Percentiles rank a stretch among this genome's conserved stretches.
Conservation (phyloP, 768 basidiomycete genomes). For the Psilocybe tampanensis region DNA sequence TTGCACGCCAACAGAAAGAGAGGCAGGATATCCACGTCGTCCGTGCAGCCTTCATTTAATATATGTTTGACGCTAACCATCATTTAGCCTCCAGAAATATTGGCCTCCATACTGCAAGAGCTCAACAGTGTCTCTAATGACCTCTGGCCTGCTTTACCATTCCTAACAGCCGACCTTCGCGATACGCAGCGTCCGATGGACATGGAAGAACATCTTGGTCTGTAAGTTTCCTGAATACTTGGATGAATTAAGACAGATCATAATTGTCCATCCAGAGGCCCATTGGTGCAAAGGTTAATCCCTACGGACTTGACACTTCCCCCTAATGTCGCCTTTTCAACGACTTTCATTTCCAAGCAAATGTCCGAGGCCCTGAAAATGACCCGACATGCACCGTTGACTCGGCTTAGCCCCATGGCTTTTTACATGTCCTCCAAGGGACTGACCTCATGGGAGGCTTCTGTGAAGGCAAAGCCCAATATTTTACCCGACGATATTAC, state of each 20-base stretch:
- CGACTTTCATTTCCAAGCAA: constrained; percentile 59
- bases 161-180: constrained; percentile 9
- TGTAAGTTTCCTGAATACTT: constrained; percentile 49
- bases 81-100: constrained; percentile 66
- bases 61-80: constrained; percentile 18
- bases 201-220: constrained; percentile 45
- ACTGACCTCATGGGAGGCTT: constrained; percentile 74
- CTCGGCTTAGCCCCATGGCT: constrained; percentile 67
- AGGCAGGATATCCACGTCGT: constrained; percentile 67
- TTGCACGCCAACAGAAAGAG: constrained; percentile 57
- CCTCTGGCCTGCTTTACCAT: constrained; percentile 46
- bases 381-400: constrained; percentile 58
- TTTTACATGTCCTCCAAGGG: constrained; percentile 71
- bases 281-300: constrained; percentile 43
- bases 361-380: constrained; percentile 63
- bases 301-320: constrained; percentile 56
- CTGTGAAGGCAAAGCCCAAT: constrained; percentile 57
- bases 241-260: background rate
- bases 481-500: constrained; percentile 53
- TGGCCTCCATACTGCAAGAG: constrained; percentile 56
- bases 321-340: constrained; percentile 48
- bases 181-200: constrained; percentile 28
- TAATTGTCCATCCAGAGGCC: constrained; percentile 33
- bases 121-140: constrained; percentile 54
- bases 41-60: constrained; percentile 33